Base-by-base conservation (phyloP, 306 rosid genomes). In the Abrus pulchellus region DNA sequence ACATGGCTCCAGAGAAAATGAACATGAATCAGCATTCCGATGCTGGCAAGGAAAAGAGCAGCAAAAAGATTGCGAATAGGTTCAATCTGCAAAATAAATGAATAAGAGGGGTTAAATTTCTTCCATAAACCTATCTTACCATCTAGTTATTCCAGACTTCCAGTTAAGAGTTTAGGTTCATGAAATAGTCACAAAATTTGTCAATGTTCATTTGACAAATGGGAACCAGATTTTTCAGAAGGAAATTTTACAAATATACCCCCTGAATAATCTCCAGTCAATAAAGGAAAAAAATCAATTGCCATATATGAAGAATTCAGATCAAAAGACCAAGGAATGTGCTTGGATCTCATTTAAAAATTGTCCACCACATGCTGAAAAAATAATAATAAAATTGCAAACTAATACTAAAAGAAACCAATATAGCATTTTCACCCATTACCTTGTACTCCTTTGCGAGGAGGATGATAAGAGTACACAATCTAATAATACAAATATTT, bases 1-100 rank as follows among this genome's bases (percentile, higher is more conserved):
- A 96, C 95, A 79, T 93, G 98, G 79, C 85, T 93, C 99, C 99
- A 96, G 36, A 96, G 98, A 84, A 96, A 96, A 72, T 93, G 99
- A 85, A 96, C 97, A 78, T 93, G 94, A 82, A 96, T 96, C 83
- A 93, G 77, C 99, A 93, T 96, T 84, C 99, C 99, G 72, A 96
- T 93, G 94, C 98, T 92, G 66, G 98, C 93, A 5, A 96, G 97
- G 85, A 96, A 96, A 85, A 90, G 97, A 53, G 99, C 98, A 57
- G 98, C 97, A 30, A 96, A 96, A 77, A 90, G 87, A 80, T 96
- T 96, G 84, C 97, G 93, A 73, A 96, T 93, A 55, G 99, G 99
- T 83, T 96, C 99, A 86, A 96, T 91, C 97, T 96, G 90, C 88
- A 81, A 53, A 61, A 41, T 53, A 73, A 77, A 69, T 47, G 28